phyloP scores from a whole-genome alignment of 2,329 filamentous ascomycete genomes.

The Neodidymelliopsis sp. region DNA sequence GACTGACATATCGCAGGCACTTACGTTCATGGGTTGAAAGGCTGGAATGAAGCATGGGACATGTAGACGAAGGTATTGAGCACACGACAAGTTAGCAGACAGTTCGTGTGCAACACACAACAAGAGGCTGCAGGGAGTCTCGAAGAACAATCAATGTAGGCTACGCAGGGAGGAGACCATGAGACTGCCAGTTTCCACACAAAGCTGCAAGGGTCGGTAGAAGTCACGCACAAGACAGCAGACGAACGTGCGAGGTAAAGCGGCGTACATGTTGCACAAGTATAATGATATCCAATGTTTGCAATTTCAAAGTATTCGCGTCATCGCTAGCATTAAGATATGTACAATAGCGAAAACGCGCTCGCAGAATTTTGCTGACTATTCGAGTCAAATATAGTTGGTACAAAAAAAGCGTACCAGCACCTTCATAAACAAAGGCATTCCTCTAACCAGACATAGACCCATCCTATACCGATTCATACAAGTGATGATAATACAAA shows the following conservation, averaged over 20 bases:
- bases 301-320: constrained; percentile 4
- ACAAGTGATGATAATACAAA: constrained; percentile 40
- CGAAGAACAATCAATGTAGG: too few species aligned
- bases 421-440: constrained; percentile 25
- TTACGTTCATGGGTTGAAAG: constrained; percentile 39
- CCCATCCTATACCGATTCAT: constrained; percentile 30
- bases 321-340: constrained; percentile 36
- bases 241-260: too few species aligned
- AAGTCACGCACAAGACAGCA: background rate
- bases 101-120: too few species aligned
- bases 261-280: background rate
- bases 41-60: too few species aligned
- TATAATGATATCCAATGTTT: background rate
- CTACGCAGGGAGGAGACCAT: too few species aligned
- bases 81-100: background rate
- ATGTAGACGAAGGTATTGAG: background rate
- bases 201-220: too few species aligned
- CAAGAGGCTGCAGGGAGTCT: too few species aligned
- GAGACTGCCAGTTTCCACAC: too few species aligned
- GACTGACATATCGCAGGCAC: constrained; percentile 27
- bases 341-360: constrained; percentile 21
- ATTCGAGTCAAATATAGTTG: constrained; percentile 18
- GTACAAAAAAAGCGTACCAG: constrained; percentile 36
- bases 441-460: constrained; percentile 19
- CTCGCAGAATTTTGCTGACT: constrained; percentile 27